Evolutionary conservation across 768 basidiomycete species (phyloP).

Genomic region (Pisolithus albus): DNA sequence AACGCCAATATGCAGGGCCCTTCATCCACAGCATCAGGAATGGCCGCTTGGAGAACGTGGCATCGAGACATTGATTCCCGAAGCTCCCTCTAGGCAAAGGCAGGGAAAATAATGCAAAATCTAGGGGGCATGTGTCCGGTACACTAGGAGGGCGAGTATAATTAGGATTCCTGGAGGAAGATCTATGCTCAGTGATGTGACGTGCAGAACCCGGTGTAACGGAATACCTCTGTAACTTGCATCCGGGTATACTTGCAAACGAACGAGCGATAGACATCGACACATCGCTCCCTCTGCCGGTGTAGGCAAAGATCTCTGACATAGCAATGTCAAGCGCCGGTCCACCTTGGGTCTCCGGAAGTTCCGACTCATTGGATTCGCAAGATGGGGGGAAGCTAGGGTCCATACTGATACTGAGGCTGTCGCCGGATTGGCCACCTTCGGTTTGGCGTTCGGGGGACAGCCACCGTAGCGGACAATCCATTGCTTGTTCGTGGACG

Average conservation of each 20-base stretch:
- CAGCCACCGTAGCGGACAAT: no score
- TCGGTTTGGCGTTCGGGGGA: no score
- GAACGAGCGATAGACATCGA: slow-evolving; percentile 8
- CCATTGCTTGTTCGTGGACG: neutral
- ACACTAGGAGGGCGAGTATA: neutral
- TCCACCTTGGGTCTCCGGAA: neutral
- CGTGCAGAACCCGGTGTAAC: neutral
- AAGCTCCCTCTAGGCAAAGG: neutral
- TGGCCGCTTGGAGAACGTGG: neutral
- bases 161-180: neutral
- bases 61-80: neutral
- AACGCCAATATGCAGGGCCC: neutral
- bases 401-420: no score
- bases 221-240: slow-evolving; percentile 13
- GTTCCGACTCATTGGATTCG: no score
- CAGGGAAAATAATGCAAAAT: slow-evolving; percentile 12
- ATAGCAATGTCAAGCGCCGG: slow-evolving; percentile 9
- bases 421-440: no score
- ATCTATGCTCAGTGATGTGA: slow-evolving; percentile 1
- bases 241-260: slow-evolving; percentile 13
- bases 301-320: slow-evolving; percentile 6
- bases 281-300: neutral
- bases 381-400: no score
- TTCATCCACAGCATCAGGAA: slow-evolving; percentile 17
- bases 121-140: neutral